These are phyloP conservation scores for Phaeosphaeria sp. DNA, from an alignment of 2,329 filamentous ascomycete genomes.

Conservation along the genomic window DNA sequence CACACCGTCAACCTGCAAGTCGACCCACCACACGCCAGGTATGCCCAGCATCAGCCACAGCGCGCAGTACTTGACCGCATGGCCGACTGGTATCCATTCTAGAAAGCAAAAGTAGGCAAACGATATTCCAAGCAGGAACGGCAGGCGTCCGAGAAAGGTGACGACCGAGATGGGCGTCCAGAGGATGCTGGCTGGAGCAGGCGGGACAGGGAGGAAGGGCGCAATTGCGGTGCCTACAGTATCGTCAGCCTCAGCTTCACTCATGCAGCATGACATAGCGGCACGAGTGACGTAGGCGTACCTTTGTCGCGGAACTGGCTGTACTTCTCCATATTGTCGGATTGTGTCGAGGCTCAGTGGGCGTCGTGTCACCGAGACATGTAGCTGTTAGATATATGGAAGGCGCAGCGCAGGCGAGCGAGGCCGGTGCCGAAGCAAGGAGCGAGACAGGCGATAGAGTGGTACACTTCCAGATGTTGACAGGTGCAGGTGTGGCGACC, in stretches of 20 bases:
- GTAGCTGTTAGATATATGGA: constrained; percentile 3
- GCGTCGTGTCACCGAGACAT: constrained; percentile 30
- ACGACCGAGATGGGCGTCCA: constrained; percentile 70
- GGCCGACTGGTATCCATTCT: constrained; percentile 78
- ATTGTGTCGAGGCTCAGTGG: constrained; percentile 2
- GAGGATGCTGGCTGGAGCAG: constrained; percentile 66
- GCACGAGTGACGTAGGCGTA: constrained; percentile 43
- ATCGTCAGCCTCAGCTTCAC: constrained; percentile 16
- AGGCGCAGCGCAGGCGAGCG: neutral
- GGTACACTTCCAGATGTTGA: constrained; percentile 11
- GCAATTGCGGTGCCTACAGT: constrained; percentile 89
- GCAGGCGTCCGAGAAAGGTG: constrained; percentile 82
- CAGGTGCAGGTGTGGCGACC: constrained; percentile 16
- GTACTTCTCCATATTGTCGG: constrained; percentile 82
- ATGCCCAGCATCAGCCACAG: constrained; percentile 88
- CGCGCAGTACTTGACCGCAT: constrained; percentile 77
- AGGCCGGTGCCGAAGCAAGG: neutral
- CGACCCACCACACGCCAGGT: constrained; percentile 96
- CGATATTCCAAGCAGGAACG: constrained; percentile 73
- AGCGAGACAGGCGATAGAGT: neutral
- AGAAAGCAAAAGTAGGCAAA: constrained; percentile 79
- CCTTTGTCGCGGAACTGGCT: constrained; percentile 92
- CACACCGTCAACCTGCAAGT: constrained; percentile 96
- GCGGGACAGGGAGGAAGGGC: constrained; percentile 85
- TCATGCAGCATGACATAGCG: neutral